A percentile compares a stretch with the other conserved stretches of the same genome.
These are phyloP conservation scores for Sinapis alba DNA, from an alignment of 441 rosid species.

Conservation along the genomic window DNA sequence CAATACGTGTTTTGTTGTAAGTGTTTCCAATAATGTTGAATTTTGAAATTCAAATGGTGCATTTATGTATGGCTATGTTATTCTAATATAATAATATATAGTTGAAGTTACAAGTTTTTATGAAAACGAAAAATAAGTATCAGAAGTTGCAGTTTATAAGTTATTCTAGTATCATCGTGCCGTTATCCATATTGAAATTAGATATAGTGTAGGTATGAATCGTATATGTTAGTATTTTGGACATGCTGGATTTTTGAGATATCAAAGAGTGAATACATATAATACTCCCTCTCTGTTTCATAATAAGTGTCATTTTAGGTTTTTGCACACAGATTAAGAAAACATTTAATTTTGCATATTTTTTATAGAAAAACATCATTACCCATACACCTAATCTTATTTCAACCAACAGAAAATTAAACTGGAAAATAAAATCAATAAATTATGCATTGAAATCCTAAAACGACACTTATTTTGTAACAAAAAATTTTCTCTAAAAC, in stretches of 20 bases:
- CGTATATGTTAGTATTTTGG: not conserved
- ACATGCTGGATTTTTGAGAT: not conserved
- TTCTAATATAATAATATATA: not conserved
- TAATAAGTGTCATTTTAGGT: too few species aligned
- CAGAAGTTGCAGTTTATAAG: not conserved
- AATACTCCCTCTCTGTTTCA: too few species aligned
- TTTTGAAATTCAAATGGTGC: not conserved
- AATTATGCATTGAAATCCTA: too few species aligned
- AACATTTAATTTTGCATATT: too few species aligned
- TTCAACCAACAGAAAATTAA: too few species aligned
- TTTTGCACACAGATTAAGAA: too few species aligned
- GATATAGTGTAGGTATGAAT: not conserved
- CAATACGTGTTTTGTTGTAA: slow-evolving; percentile 34
- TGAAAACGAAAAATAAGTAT: not conserved
- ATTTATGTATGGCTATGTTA: not conserved
- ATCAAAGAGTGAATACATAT: not conserved
- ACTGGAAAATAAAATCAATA: too few species aligned
- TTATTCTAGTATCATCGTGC: not conserved
- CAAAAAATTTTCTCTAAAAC: too few species aligned
- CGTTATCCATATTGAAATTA: not conserved
- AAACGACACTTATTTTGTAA: too few species aligned
- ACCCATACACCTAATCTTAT: too few species aligned
- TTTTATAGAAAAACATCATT: too few species aligned
- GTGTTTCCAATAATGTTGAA: slow-evolving; percentile 3
- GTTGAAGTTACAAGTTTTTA: not conserved